These are phyloP conservation scores for Lactifluus subvellereus DNA, from an alignment of 768 basidiomycete genomes.

Conservation along the genomic window DNA sequence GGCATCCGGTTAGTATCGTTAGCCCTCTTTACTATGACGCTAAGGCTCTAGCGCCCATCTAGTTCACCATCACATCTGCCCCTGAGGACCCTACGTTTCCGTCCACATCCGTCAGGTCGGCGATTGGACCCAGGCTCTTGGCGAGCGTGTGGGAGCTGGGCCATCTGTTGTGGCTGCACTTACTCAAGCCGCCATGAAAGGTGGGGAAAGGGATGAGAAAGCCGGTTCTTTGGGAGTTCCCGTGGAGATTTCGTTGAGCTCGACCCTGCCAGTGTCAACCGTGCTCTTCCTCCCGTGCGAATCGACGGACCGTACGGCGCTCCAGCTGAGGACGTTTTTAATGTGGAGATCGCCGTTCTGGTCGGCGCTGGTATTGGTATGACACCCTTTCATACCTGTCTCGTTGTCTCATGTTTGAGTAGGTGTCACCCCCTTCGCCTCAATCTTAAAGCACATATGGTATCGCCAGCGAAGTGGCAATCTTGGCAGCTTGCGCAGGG, in stretches of 20 bases:
- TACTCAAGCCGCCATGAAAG: constrained; percentile 75
- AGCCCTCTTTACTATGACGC: neutral
- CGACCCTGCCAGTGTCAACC: constrained; percentile 43
- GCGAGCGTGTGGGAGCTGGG: constrained; percentile 79
- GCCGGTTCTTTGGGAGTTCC: constrained; percentile 33
- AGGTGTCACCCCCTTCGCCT: constrained; percentile 93
- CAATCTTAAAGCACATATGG: constrained; percentile 94
- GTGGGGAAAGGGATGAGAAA: constrained; percentile 54
- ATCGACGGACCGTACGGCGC: constrained; percentile 94
- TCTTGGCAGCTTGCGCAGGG: constrained; percentile 75
- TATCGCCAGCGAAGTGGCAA: constrained; percentile 78
- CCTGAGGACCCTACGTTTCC: constrained; percentile 92
- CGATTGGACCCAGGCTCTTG: constrained; percentile 79
- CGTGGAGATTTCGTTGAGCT: constrained; percentile 84
- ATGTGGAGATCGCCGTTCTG: constrained; percentile 81
- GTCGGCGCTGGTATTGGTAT: constrained; percentile 90
- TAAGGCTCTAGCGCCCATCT: constrained; percentile 10
- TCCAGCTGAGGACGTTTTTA: constrained; percentile 87
- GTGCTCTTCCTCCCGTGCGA: constrained; percentile 59
- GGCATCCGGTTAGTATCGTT: constrained; percentile 81
- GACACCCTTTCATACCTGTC: neutral
- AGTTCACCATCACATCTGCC: constrained; percentile 95
- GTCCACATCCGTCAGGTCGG: constrained; percentile 93
- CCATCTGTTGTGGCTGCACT: constrained; percentile 70
- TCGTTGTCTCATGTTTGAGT: constrained; percentile 5